These are phyloP conservation scores for Selenicereus undatus DNA, from an alignment of 148 eudicot genomes.

Conservation along the genomic window DNA sequence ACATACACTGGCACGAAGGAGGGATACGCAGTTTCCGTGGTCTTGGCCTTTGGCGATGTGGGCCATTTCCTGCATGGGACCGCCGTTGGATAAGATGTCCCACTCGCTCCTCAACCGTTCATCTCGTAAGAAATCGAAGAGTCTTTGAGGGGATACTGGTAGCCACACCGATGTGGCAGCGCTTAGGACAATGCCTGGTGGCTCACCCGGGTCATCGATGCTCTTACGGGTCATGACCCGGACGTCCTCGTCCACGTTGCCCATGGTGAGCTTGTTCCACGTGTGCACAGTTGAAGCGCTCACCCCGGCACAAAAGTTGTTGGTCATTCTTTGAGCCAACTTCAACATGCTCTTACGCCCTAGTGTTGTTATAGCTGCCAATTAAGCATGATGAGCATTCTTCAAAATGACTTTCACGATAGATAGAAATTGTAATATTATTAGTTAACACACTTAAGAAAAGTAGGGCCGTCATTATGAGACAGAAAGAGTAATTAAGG, in stretches of 20 bases:
- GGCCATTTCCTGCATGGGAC: conserved; percentile 98
- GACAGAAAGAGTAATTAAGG: background rate
- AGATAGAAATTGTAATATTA: too few species aligned
- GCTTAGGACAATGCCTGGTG: conserved; percentile 77
- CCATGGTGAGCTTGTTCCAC: conserved; percentile 80
- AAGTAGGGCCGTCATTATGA: background rate
- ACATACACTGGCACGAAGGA: conserved; percentile 82
- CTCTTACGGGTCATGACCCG: conserved; percentile 94
- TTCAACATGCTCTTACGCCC: conserved; percentile 91
- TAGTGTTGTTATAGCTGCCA: conserved; percentile 57
- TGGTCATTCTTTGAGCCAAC: conserved; percentile 83
- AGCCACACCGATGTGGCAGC: conserved; percentile 96
- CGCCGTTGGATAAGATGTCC: conserved; percentile 92
- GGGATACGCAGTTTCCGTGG: conserved; percentile 90
- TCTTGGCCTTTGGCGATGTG: conserved; percentile 94
- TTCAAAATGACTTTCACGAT: background rate
- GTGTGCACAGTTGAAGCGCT: conserved; percentile 79
- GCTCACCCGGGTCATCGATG: conserved; percentile 89
- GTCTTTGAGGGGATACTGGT: conserved; percentile 72
- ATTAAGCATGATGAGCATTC: background rate
- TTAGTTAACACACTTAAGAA: background rate
- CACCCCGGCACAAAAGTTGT: conserved; percentile 86
- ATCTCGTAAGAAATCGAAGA: conserved; percentile 83
- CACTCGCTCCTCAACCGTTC: conserved; percentile 82
- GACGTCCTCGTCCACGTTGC: conserved; percentile 68